Evolutionary conservation across 2,329 filamentous ascomycete species (phyloP), one percentile per base, ranked within the genome.

Genomic region (Rutstroemia sp.): DNA sequence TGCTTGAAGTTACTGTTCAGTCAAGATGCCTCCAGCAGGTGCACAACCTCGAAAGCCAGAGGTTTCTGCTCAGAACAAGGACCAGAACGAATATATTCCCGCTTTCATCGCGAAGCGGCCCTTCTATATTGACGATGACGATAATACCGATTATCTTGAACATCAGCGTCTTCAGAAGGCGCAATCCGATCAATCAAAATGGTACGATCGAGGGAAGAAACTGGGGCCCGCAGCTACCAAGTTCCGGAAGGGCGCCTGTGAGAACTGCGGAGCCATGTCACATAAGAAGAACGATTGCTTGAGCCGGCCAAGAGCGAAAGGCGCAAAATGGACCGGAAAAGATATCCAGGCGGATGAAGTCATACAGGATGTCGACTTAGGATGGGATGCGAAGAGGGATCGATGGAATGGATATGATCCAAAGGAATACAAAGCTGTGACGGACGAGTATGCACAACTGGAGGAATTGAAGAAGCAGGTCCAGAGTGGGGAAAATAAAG

Each of bases 341-440:
- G 87, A 97, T 69, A 99, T 99, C 54, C 87, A 96, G 69, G 90
- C 92, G 30, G 95, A 99, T 70, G 91, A 96, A 68, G 75, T 87
- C 9, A 77, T 96, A 12, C 87, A 96, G 69, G 86, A 95, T 55
- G 86, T 97, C 16, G 83, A 88, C 47, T 75, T 97, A 49, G 90
- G 92, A 3, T 99, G 92, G 90, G 95, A 99, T 71, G 94, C 94
- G 21, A 99, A 99, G 76, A 81, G 94, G 64, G 94, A 99, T 75
- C 83, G 92, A 45, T 99, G 94, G 92, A 96, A 96, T 69, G 92
- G 92, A n/a, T 99, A 95, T 72, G 92, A 97, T 70, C 77, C 91
- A 1, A 83, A 82, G 62, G 89, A 97, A 71, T 97, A 96, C 70
- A 80, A 83, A 59, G 79, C 82, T 59, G 89, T 97, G n/a, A 85